A percentile compares a stretch with the other conserved stretches of the same genome.
These are phyloP conservation scores for Penicillium sp. DNA, from an alignment of 2,329 filamentous ascomycete genomes.

Conservation along the genomic window DNA sequence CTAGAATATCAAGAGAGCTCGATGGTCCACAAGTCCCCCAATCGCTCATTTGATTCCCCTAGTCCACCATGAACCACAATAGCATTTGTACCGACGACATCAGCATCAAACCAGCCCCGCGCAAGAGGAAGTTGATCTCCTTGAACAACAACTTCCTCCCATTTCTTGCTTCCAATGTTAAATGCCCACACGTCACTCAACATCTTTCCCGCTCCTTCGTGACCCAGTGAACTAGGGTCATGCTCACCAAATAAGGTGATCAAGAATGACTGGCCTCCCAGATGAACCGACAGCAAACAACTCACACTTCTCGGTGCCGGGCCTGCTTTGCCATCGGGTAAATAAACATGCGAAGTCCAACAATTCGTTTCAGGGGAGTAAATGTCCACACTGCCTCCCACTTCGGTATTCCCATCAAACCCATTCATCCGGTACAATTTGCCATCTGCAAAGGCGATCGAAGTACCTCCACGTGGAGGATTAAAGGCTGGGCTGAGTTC, in stretches of 20 bases:
- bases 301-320: constrained; percentile 52
- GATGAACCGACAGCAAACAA: too few species aligned
- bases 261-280: constrained; percentile 38
- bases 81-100: constrained; percentile 34
- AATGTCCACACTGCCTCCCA: constrained; percentile 69
- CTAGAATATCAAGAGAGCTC: too few species aligned
- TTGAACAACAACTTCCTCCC: constrained; percentile 32
- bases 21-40: constrained; percentile 52
- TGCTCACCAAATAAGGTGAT: constrained; percentile 55
- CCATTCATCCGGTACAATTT: constrained; percentile 77
- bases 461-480: constrained; percentile 64
- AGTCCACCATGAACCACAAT: constrained; percentile 53
- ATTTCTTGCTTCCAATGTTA: constrained; percentile 34
- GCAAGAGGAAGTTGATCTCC: constrained; percentile 36
- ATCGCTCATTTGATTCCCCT: constrained; percentile 51
- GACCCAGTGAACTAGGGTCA: constrained; percentile 53
- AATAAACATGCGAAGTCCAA: constrained; percentile 39
- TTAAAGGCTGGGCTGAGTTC: constrained; percentile 66
- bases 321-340: constrained; percentile 47
- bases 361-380: constrained; percentile 40
- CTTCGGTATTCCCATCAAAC: constrained; percentile 67
- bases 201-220: constrained; percentile 58
- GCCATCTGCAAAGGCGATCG: constrained; percentile 62
- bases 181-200: constrained; percentile 53
- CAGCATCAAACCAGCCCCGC: constrained; percentile 56